phyloP scores from a whole-genome alignment of 495 filamentous ascomycete genomes.

The Monascus purpureus region DNA sequence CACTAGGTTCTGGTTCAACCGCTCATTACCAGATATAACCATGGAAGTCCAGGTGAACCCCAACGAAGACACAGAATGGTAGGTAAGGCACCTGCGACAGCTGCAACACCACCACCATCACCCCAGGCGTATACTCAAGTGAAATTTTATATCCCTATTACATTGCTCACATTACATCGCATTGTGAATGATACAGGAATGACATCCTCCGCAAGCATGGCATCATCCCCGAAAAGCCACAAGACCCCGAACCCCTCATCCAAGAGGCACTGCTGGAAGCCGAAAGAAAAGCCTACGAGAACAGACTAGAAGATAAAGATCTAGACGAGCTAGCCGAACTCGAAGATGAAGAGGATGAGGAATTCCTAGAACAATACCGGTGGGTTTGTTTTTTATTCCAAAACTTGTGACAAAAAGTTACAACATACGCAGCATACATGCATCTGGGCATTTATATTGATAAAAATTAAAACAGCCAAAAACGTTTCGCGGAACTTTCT shows the following conservation, averaged over 20 bases:
- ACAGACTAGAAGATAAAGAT: conserved; percentile 83
- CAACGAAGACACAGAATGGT: conserved; percentile 98
- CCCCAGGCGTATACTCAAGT: no score
- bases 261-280: conserved; percentile 88
- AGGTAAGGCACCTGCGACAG: conserved; percentile 4
- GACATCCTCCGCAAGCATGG: conserved; percentile 96
- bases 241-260: conserved; percentile 84
- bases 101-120: neutral
- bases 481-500: conserved; percentile 68
- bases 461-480: conserved; percentile 48
- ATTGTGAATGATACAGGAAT: no score
- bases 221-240: conserved; percentile 89
- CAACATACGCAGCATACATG: no score
- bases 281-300: conserved; percentile 67
- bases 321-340: conserved; percentile 85
- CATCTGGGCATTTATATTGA: no score
- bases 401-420: no score
- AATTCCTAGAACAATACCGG: conserved; percentile 77
- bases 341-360: conserved; percentile 90
- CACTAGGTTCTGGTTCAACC: neutral
- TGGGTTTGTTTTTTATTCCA: conserved; percentile 11
- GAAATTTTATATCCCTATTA: no score
- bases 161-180: no score
- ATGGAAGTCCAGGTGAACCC: conserved; percentile 90
- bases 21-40: conserved; percentile 8